Evolutionary conservation across 2,329 filamentous ascomycete genomes (phyloP).

Genomic region (Sclerotinia sclerotiorum): DNA sequence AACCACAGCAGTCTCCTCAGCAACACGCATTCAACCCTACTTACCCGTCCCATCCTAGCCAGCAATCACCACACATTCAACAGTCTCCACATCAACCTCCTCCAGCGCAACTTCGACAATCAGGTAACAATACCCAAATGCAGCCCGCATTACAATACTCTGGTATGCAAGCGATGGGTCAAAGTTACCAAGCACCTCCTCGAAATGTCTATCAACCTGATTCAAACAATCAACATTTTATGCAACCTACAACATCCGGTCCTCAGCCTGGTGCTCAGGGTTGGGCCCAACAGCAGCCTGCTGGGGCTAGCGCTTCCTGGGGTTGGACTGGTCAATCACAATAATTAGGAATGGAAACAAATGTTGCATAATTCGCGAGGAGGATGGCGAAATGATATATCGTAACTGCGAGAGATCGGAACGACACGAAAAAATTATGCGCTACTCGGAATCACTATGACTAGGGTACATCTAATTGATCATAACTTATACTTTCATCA

Average conservation of each 20-base stretch:
- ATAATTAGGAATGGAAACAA: constrained; percentile 20
- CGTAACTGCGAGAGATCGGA: not conserved
- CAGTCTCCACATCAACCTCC: constrained; percentile 58
- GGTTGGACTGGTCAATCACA: constrained; percentile 38
- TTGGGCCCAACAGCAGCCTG: constrained; percentile 40
- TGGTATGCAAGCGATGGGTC: constrained; percentile 61
- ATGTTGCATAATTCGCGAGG: constrained; percentile 30
- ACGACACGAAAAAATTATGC: too few relatives aligned
- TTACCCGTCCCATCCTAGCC: constrained; percentile 20
- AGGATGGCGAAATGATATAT: constrained; percentile 29
- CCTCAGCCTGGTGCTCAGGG: constrained; percentile 38
- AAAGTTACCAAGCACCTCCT: constrained; percentile 55
- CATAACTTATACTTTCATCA: not conserved
- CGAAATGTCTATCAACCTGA: constrained; percentile 60
- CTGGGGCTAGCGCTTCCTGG: constrained; percentile 36
- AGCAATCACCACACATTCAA: constrained; percentile 52
- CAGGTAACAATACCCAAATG: constrained; percentile 54
- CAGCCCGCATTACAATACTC: constrained; percentile 61
- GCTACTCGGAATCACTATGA: not conserved
- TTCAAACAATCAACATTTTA: constrained; percentile 64
- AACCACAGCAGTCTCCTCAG: constrained; percentile 63
- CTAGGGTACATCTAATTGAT: not conserved
- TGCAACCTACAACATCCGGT: constrained; percentile 57
- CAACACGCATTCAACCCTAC: constrained; percentile 42
- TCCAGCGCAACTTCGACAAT: constrained; percentile 60